These are phyloP conservation scores for Amanita thiersii DNA, from an alignment of 768 basidiomycete species.

Conservation along the genomic window DNA sequence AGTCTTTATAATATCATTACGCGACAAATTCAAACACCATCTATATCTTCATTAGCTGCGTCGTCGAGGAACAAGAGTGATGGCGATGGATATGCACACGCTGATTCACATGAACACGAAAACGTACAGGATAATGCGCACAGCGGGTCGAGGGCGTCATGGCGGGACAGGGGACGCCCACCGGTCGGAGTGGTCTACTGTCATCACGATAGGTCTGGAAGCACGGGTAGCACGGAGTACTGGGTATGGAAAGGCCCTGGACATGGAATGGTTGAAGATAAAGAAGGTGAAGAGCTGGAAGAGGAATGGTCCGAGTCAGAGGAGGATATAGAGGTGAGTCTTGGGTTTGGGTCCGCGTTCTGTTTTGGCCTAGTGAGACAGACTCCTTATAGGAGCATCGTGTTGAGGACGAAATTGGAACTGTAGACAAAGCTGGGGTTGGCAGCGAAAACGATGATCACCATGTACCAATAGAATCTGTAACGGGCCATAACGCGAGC, in stretches of 20 bases:
- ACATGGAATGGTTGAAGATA: too few species aligned
- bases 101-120: too few species aligned
- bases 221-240: slow-evolving; percentile 6
- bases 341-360: too few species aligned
- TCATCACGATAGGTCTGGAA: slow-evolving; percentile 1
- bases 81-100: not conserved
- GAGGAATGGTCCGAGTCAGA: too few species aligned
- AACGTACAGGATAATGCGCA: not conserved
- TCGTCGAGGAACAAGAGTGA: not conserved
- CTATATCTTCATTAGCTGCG: too few species aligned
- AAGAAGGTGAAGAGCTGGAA: not conserved
- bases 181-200: not conserved
- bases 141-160: too few species aligned
- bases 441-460: not conserved
- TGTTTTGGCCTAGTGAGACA: too few species aligned
- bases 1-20: not conserved
- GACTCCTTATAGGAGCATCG: too few species aligned
- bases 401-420: too few species aligned
- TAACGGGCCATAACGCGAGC: not conserved
- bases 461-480: not conserved
- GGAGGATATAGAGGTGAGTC: too few species aligned
- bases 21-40: not conserved
- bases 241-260: slow-evolving; percentile 6
- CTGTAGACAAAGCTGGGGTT: too few species aligned
- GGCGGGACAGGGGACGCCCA: too few species aligned